A percentile compares a stretch with the other conserved stretches of the same genome.
Conservation (phyloP, 116 monocot species). For the Phalaenopsis hybrid region DNA sequence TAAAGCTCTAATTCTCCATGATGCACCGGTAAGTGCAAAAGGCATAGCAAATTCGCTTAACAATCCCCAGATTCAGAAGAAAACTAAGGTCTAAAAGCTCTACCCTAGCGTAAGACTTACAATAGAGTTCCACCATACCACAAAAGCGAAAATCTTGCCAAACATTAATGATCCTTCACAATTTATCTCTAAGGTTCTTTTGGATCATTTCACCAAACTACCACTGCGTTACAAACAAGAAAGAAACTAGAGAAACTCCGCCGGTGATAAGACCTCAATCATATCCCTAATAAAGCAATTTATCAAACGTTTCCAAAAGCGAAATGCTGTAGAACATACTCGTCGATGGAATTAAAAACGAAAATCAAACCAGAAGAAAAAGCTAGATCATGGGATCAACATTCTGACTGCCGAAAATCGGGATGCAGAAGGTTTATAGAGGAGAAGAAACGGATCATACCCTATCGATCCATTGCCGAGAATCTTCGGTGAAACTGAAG, state of each 20-base stretch:
- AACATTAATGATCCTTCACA: background rate
- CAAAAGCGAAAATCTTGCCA: background rate
- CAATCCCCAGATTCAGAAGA: background rate
- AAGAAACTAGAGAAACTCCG: background rate
- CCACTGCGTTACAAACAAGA: background rate
- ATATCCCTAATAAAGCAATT: background rate
- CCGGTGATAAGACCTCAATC: background rate
- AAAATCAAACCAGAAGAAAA: background rate
- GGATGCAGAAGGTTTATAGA: background rate
- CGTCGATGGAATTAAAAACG: background rate
- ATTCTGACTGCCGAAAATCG: background rate
- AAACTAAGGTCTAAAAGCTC: background rate
- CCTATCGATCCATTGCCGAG: constrained; percentile 75
- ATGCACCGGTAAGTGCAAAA: background rate
- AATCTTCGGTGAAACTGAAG: constrained; percentile 90
- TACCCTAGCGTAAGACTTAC: background rate
- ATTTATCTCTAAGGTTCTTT: background rate
- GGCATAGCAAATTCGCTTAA: background rate
- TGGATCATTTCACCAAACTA: background rate
- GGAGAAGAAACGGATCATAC: constrained; percentile 22
- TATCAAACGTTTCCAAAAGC: background rate
- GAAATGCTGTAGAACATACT: background rate
- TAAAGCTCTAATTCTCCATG: background rate
- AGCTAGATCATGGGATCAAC: background rate
- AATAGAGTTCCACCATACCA: background rate